These are phyloP conservation scores for Monosporozyma aquatica DNA, from an alignment of 805 yeast genomes.

Conservation along the genomic window DNA sequence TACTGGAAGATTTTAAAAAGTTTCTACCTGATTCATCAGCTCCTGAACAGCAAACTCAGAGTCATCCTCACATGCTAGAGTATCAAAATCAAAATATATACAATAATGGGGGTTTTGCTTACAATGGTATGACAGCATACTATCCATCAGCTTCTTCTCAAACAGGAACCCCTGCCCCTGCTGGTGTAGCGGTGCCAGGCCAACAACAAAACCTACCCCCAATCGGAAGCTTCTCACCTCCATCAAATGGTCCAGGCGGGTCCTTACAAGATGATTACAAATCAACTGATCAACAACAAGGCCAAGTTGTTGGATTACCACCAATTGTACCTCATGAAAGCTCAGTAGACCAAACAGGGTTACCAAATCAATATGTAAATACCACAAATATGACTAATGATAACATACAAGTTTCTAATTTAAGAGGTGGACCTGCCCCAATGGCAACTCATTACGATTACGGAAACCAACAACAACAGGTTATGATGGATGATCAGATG, in stretches of 20 bases:
- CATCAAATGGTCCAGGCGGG: conserved; percentile 25
- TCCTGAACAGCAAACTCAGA: conserved; percentile 3
- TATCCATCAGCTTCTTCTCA: conserved; percentile 1
- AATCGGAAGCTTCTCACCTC: conserved; percentile 32
- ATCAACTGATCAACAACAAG: conserved; percentile 3
- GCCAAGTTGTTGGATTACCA: conserved; percentile 16
- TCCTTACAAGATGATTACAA: conserved; percentile 7
- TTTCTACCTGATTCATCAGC: conserved; percentile 68
- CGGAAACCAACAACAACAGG: conserved; percentile 15
- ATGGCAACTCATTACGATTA: conserved; percentile 9
- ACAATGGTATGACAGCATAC: conserved; percentile 5
- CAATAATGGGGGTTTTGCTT: neutral
- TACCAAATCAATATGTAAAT: conserved; percentile 7
- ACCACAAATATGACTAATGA: conserved; percentile 19
- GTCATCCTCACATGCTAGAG: conserved; percentile 8
- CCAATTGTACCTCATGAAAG: conserved; percentile 19
- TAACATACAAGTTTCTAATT: conserved; percentile 30
- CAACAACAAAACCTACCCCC: conserved; percentile 29
- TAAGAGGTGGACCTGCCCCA: conserved; percentile 8
- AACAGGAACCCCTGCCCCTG: conserved; percentile 1
- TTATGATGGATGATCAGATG: conserved; percentile 11
- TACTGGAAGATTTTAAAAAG: conserved; percentile 88
- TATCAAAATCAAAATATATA: neutral
- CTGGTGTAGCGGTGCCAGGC: neutral
- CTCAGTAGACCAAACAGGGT: neutral